Conservation (phyloP, 1,139 yeast species). For the Diutina rugosa region DNA sequence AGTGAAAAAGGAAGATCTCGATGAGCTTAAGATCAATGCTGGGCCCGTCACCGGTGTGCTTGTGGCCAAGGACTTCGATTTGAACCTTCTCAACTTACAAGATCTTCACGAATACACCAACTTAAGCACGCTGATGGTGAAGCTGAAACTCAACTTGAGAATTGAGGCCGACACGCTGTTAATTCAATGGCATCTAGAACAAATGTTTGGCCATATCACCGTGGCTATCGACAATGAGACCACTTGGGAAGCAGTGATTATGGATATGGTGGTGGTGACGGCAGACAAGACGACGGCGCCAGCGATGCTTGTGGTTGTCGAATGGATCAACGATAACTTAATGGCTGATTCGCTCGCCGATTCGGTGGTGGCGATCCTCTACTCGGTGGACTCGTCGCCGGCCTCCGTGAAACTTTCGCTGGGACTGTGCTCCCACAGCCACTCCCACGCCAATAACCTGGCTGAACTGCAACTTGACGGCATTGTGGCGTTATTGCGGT, state of each 20-base stretch:
- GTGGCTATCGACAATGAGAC: conserved; percentile 50
- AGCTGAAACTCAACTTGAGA: conserved; percentile 65
- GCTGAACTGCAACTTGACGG: conserved; percentile 29
- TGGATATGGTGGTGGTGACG: conserved; percentile 29
- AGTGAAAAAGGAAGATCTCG: conserved; percentile 13
- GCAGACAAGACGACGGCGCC: conserved; percentile 30
- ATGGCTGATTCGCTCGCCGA: conserved; percentile 93
- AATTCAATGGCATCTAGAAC: conserved; percentile 80
- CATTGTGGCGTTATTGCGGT: conserved; percentile 49
- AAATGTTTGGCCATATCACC: conserved; percentile 85
- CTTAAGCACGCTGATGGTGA: conserved; percentile 71
- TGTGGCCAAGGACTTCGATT: conserved; percentile 83
- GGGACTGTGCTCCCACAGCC: conserved; percentile 32
- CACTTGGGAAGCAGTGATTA: conserved; percentile 36
- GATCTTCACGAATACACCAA: conserved; percentile 87
- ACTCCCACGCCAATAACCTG: conserved; percentile 7
- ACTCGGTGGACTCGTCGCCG: conserved; percentile 90
- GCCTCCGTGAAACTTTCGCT: conserved; percentile 85
- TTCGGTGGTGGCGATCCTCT: conserved; percentile 76
- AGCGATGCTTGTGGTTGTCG: conserved; percentile 40
- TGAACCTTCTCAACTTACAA: conserved; percentile 67
- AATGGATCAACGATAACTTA: conserved; percentile 78
- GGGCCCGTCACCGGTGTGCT: conserved; percentile 64
- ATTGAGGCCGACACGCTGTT: conserved; percentile 75
- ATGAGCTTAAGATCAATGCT: conserved; percentile 7